These are phyloP conservation scores for Neopestalotiopsis rosae DNA, from an alignment of 2,329 filamentous ascomycete genomes.

Conservation along the genomic window DNA sequence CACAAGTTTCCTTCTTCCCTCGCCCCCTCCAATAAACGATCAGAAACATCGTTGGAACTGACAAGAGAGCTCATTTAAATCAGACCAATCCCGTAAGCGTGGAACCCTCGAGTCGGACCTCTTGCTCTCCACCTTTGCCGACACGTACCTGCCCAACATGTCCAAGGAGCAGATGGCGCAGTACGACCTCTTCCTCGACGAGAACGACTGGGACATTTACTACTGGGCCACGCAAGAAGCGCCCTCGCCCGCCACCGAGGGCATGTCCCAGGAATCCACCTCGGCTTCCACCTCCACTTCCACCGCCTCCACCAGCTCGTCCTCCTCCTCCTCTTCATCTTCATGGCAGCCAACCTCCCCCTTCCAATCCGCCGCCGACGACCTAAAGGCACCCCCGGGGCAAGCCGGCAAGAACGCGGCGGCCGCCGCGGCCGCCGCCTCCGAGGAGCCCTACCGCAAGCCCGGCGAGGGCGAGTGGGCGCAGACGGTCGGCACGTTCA, in stretches of 20 bases:
- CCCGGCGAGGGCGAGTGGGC: slow-evolving; percentile 82
- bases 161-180: slow-evolving; percentile 73
- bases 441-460: slow-evolving; percentile 31
- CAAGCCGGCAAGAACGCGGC: slow-evolving; percentile 29
- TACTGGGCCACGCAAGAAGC: slow-evolving; percentile 97
- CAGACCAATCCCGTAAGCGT: slow-evolving; percentile 96
- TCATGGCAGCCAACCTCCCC: slow-evolving; percentile 18
- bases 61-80: too few relatives aligned
- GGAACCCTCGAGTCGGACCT: slow-evolving; percentile 96
- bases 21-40: too few relatives aligned
- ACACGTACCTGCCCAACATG: slow-evolving; percentile 78
- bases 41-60: too few relatives aligned
- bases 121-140: slow-evolving; percentile 93
- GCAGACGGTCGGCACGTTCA: slow-evolving; percentile 93
- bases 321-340: slow-evolving; percentile 28
- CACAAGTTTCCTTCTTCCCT: too few relatives aligned
- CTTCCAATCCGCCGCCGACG: slow-evolving; percentile 27
- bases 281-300: not conserved
- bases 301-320: slow-evolving; percentile 11
- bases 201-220: slow-evolving; percentile 99
- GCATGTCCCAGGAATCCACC: slow-evolving; percentile 16
- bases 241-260: slow-evolving; percentile 51
- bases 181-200: slow-evolving; percentile 93
- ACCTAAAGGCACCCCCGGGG: not conserved
- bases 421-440: slow-evolving; percentile 37